These are phyloP conservation scores for Kwoniella dendrophila DNA, from an alignment of 768 basidiomycete species.

Conservation along the genomic window DNA sequence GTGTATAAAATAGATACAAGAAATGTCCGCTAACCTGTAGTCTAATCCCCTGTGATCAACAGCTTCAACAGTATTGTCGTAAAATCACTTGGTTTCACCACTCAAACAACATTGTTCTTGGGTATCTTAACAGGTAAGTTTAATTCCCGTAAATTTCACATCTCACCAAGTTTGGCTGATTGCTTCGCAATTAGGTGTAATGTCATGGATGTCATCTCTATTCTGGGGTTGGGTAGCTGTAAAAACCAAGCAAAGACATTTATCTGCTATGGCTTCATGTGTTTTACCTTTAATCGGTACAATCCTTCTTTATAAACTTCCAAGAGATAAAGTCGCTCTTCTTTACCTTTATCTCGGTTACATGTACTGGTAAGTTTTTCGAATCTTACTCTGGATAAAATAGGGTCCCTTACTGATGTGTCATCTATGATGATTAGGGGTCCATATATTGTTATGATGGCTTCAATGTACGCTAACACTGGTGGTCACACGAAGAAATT, in stretches of 20 bases:
- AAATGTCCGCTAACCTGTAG: not conserved
- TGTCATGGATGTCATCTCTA: constrained; percentile 35
- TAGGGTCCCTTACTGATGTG: too few relatives aligned
- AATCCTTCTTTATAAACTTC: constrained; percentile 33
- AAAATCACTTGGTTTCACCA: constrained; percentile 23
- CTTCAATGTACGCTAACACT: constrained; percentile 32
- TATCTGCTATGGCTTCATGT: constrained; percentile 30
- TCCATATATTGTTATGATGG: constrained; percentile 33
- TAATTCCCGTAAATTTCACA: constrained; percentile 4
- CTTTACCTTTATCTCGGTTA: constrained; percentile 25
- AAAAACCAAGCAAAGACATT: constrained; percentile 18
- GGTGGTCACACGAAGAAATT: constrained; percentile 43
- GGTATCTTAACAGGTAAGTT: constrained; percentile 37
- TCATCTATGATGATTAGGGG: constrained; percentile 39
- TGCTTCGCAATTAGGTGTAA: constrained; percentile 39
- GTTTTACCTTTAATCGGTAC: constrained; percentile 34
- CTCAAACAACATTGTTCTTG: constrained; percentile 26
- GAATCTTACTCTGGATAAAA: too few relatives aligned
- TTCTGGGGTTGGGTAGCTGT: constrained; percentile 33
- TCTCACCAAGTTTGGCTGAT: constrained; percentile 18
- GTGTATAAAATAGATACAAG: not conserved
- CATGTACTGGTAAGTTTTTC: constrained; percentile 17
- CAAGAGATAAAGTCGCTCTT: constrained; percentile 26
- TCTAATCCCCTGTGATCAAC: not conserved
- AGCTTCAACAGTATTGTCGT: constrained; percentile 33